Evolutionary conservation across 2,329 filamentous ascomycete genomes (phyloP).

Genomic region (Calcarisporium arbuscula): DNA sequence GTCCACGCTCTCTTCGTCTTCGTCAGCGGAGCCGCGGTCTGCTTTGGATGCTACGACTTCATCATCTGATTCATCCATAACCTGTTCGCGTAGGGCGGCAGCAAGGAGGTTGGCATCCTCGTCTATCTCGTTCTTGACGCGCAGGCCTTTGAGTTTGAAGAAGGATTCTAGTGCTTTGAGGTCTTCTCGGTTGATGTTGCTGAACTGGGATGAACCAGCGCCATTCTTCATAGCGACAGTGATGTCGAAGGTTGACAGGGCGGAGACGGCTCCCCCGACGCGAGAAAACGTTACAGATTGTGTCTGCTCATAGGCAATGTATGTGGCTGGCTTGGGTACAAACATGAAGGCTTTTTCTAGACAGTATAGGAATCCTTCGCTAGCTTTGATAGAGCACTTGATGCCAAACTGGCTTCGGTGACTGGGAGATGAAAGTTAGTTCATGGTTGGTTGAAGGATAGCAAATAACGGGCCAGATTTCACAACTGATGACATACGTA

Average conservation of each 20-base stretch:
- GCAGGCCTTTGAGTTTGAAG: slow-evolving; percentile 91
- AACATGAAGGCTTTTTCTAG: slow-evolving; percentile 99
- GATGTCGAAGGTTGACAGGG: slow-evolving; percentile 94
- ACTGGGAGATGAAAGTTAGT: slow-evolving; percentile 27
- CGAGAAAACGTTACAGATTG: slow-evolving; percentile 90
- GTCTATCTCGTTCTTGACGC: slow-evolving; percentile 97
- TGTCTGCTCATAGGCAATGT: slow-evolving; percentile 92
- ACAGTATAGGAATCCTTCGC: slow-evolving; percentile 95
- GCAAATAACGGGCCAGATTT: slow-evolving; percentile 2
- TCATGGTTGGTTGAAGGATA: not conserved
- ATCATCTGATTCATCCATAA: slow-evolving; percentile 77
- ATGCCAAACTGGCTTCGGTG: slow-evolving; percentile 92
- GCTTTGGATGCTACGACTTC: slow-evolving; percentile 64
- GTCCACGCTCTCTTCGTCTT: slow-evolving; percentile 91
- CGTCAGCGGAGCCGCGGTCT: slow-evolving; percentile 86
- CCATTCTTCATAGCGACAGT: slow-evolving; percentile 85
- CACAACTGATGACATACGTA: slow-evolving; percentile 43
- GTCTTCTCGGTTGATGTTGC: slow-evolving; percentile 98
- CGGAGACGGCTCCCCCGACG: slow-evolving; percentile 87
- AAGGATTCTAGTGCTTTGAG: slow-evolving; percentile 95
- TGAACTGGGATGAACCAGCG: slow-evolving; percentile 88
- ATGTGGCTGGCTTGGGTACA: slow-evolving; percentile 95
- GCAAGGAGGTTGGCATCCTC: slow-evolving; percentile 80
- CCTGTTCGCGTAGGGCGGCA: slow-evolving; percentile 76
- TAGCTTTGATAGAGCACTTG: slow-evolving; percentile 99